A percentile compares a stretch with the other conserved stretches of the same genome.
phyloP scores from a whole-genome alignment of 2,329 filamentous ascomycete genomes.

The Scytalidium sp. region DNA sequence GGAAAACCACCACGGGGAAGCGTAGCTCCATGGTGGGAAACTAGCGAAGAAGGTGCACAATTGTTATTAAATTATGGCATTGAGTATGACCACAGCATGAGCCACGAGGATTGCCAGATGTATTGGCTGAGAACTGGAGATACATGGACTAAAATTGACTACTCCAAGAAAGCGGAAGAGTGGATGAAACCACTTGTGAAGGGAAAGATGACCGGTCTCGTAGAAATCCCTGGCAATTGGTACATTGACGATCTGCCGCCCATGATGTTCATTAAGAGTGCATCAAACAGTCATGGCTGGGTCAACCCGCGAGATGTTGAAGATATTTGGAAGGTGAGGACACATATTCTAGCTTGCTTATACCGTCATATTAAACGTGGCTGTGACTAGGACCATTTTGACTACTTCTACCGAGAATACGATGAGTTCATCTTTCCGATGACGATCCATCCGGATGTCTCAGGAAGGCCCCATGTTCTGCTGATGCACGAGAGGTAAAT shows the following conservation, averaged over 20 bases:
- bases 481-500: conserved; percentile 68
- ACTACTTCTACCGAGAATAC: conserved; percentile 74
- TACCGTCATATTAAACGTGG: background rate
- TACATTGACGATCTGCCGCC: conserved; percentile 60
- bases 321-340: conserved; percentile 49
- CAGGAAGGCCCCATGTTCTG: conserved; percentile 67
- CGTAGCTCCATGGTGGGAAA: conserved; percentile 77
- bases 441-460: conserved; percentile 73
- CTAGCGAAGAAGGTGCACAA: conserved; percentile 63
- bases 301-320: conserved; percentile 56
- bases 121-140: conserved; percentile 65
- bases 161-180: conserved; percentile 54
- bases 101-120: conserved; percentile 61
- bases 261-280: conserved; percentile 71
- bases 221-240: conserved; percentile 66
- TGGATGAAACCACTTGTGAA: conserved; percentile 66
- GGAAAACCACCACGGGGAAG: conserved; percentile 70
- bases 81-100: conserved; percentile 68
- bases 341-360: conserved; percentile 1
- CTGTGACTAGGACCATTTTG: conserved; percentile 51
- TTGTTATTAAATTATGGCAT: conserved; percentile 64
- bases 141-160: conserved; percentile 67
- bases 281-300: conserved; percentile 60
- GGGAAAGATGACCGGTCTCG: conserved; percentile 58
- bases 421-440: conserved; percentile 77